Percentiles rank a stretch among this genome's conserved stretches.
Evolutionary conservation across 768 basidiomycete species (phyloP).

Genomic region (Podaxis sp.): DNA sequence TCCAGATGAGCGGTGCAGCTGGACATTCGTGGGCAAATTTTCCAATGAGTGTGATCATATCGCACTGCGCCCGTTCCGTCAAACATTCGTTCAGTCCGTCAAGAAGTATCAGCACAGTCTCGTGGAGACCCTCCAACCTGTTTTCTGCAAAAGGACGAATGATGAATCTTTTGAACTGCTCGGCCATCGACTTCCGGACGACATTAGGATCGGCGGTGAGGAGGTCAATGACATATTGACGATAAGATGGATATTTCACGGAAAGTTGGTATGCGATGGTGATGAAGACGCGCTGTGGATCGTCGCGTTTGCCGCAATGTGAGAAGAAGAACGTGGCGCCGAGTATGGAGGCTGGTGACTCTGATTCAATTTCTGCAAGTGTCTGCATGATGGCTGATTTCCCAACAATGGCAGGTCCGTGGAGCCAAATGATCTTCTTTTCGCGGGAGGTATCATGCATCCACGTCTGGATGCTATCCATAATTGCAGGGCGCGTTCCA

Average conservation of each 20-base stretch:
- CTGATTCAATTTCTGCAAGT: not conserved
- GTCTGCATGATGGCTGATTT: conserved; percentile 5
- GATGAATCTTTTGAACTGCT: conserved; percentile 18
- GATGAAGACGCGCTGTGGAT: conserved; percentile 17
- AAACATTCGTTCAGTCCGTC: conserved; percentile 30
- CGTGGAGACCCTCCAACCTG: not conserved
- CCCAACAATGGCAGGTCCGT: not conserved
- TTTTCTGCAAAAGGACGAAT: conserved; percentile 13
- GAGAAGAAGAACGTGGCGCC: conserved; percentile 26
- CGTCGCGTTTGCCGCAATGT: not conserved
- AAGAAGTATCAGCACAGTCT: conserved; percentile 16
- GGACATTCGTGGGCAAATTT: not conserved
- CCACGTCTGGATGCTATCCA: not conserved
- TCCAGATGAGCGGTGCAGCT: conserved; percentile 20
- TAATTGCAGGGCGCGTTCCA: not conserved
- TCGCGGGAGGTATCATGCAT: not conserved
- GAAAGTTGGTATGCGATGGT: conserved; percentile 26
- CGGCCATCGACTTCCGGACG: conserved; percentile 5
- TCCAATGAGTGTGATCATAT: conserved; percentile 17
- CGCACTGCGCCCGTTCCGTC: conserved; percentile 8
- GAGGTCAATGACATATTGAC: conserved; percentile 8
- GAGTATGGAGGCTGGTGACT: not conserved
- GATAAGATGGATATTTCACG: not conserved
- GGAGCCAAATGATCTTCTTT: not conserved
- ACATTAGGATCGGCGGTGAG: conserved; percentile 13